Conservation (phyloP, 1,284 basidiomycete species). For the Polyporus tsugae region DNA sequence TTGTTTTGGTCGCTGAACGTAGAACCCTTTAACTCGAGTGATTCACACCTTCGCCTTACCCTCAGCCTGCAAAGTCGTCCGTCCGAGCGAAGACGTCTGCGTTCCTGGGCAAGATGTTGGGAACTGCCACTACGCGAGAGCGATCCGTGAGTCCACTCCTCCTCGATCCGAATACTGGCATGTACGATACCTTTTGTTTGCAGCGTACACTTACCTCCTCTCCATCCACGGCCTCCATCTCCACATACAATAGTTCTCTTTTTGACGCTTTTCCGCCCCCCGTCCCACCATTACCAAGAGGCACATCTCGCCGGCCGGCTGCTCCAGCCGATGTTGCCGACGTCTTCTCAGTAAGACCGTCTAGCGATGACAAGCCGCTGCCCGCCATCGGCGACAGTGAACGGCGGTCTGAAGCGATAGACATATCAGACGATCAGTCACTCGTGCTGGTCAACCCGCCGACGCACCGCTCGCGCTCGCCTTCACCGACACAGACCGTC, state of each 20-base stretch:
- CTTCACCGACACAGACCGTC: constrained; percentile 44
- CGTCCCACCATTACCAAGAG: constrained; percentile 74
- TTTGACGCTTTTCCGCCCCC: constrained; percentile 68
- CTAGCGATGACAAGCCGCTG: constrained; percentile 59
- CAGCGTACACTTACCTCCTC: constrained; percentile 56
- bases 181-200: constrained; percentile 27
- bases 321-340: constrained; percentile 61
- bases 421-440: constrained; percentile 56
- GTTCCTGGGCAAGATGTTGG: constrained; percentile 80
- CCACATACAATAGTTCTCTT: constrained; percentile 45
- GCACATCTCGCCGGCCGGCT: constrained; percentile 36
- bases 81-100: constrained; percentile 80
- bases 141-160: constrained; percentile 63
- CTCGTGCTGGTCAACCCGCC: constrained; percentile 58
- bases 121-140: constrained; percentile 68
- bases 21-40: neutral
- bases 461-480: constrained; percentile 45
- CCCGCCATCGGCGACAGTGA: constrained; percentile 57
- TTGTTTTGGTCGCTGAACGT: constrained; percentile 45
- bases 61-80: constrained; percentile 62
- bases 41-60: constrained; percentile 14
- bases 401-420: constrained; percentile 47
- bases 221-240: constrained; percentile 44
- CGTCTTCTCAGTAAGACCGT: constrained; percentile 51
- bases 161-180: constrained; percentile 16